Base-by-base conservation (phyloP, 1,284 basidiomycete genomes). In the Cryptococcus floricola region DNA sequence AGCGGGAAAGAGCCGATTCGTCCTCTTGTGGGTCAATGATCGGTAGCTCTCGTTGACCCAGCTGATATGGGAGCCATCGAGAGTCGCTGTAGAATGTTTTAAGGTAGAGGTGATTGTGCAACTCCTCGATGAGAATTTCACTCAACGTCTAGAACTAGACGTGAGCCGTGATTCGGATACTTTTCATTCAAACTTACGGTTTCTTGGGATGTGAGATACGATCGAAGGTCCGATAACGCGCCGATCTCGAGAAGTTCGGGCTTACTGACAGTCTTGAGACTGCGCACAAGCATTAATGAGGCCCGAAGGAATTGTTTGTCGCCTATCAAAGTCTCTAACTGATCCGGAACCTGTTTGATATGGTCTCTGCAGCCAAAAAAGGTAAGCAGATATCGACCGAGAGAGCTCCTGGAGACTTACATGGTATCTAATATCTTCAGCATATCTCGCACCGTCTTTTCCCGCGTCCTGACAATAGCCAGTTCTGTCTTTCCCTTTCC, bases 61-160 rank as follows among this genome's bases (percentile, higher is more conserved):
- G 85, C 9, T 81, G 78, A 74, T 97, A 98, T 0, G 87, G 78
- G 27, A 84, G 81, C 96, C 96, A 99, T 46, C 95, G 84, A 9
- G 85, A 84, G 64, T 98, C 95, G 71, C 89, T 95, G 85, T 93
- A 97, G 74, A 92, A 94, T 7, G 88, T 91, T 72, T 96, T 98
- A 57, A 99, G 83, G 75, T 98, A 99, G n/a, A 99, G 78, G 75
- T 98, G 96, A 67, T 87, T 93, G 73, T 98, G 94, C 25, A 99
- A 81, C 71, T 99, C 96, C 64, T 99, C 96, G 16, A 96, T 81
- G 52, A 98, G 78, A 56, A 98, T 96, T 62, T 99, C 94, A 51
- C 88, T 83, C 46, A 97, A 77, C 10, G 89, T 87, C 90, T 94
- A 62, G 7, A 5, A 13, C 39, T 9, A 37, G 5, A 25, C 4